Conservation (phyloP, 306 rosid species). For the Glycine latifolia region DNA sequence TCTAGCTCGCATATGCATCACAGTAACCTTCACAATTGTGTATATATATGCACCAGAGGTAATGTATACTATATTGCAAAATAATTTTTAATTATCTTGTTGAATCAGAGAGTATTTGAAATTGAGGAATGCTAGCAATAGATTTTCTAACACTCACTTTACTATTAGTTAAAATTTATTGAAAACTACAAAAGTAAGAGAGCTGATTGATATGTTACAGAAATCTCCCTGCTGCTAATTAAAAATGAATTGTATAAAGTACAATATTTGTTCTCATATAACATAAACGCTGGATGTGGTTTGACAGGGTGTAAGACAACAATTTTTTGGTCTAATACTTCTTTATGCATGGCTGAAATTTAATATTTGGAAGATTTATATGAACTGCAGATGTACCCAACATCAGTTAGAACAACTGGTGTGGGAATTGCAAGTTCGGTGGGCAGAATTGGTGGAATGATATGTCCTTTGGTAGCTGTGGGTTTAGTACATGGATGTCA, state of each 20-base stretch:
- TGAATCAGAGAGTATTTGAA: constrained; percentile 1
- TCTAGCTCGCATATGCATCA: constrained; percentile 98
- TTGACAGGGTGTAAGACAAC: not conserved
- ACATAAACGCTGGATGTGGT: not conserved
- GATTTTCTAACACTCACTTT: not conserved
- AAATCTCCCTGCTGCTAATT: constrained; percentile 1
- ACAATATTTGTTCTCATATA: not conserved
- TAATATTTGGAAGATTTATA: not conserved
- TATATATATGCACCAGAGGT: constrained; percentile 99
- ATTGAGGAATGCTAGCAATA: not conserved
- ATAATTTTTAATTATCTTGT: constrained; percentile 34
- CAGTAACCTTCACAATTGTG: constrained; percentile 80
- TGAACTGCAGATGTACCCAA: constrained; percentile 86
- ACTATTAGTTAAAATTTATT: no score
- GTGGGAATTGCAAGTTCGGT: constrained; percentile 91
- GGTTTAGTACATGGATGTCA: constrained; percentile 87
- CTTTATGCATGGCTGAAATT: constrained; percentile 23
- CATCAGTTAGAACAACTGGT: constrained; percentile 88
- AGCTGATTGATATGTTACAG: not conserved
- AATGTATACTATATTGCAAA: constrained; percentile 28
- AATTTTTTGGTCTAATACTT: not conserved
- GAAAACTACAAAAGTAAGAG: not conserved
- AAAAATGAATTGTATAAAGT: not conserved
- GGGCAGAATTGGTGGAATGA: constrained; percentile 93
- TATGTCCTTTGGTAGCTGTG: constrained; percentile 91